phyloP scores from a whole-genome alignment of 371 early-diverging fungal genomes.

The Ordospora pajunii region DNA sequence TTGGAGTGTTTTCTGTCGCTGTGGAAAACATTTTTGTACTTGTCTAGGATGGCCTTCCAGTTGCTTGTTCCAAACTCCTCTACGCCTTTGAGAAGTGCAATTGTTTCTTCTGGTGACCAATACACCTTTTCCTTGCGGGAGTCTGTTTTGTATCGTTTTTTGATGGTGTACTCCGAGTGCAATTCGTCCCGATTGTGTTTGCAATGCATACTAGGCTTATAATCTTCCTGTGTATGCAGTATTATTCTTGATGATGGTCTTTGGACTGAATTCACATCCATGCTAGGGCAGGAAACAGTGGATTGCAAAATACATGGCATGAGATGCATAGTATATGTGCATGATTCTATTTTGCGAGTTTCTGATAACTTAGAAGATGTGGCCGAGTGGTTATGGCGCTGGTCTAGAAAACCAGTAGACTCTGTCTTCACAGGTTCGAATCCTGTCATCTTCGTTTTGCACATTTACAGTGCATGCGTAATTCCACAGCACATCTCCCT shows the following conservation, averaged over 20 bases:
- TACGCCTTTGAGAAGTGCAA: slow-evolving; percentile 25
- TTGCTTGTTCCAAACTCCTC: slow-evolving; percentile 23
- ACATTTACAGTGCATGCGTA: too few relatives aligned
- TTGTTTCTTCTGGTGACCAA: slow-evolving; percentile 37
- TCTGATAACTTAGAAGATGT: slow-evolving; percentile 13
- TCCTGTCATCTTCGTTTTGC: slow-evolving; percentile 45
- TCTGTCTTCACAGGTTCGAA: slow-evolving; percentile 45
- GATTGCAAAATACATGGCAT: too few relatives aligned
- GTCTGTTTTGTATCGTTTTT: not conserved
- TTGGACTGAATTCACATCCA: too few relatives aligned
- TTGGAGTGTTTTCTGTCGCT: slow-evolving; percentile 17
- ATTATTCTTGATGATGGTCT: not conserved
- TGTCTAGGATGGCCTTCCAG: slow-evolving; percentile 33
- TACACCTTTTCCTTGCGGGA: not conserved
- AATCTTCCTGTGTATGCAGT: not conserved
- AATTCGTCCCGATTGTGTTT: too few relatives aligned
- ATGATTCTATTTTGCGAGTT: too few relatives aligned
- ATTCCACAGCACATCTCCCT: too few relatives aligned
- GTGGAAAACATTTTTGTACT: slow-evolving; percentile 22
- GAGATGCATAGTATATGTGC: not conserved
- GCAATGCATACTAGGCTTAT: too few relatives aligned
- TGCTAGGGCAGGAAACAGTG: too few relatives aligned
- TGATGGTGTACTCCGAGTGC: not conserved
- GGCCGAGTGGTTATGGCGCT: slow-evolving; percentile 56
- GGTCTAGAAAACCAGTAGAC: slow-evolving; percentile 44